Evolutionary conservation across 805 yeast genomes (phyloP), one percentile per base, ranked within the genome.

Genomic region (Priceomyces medius): DNA sequence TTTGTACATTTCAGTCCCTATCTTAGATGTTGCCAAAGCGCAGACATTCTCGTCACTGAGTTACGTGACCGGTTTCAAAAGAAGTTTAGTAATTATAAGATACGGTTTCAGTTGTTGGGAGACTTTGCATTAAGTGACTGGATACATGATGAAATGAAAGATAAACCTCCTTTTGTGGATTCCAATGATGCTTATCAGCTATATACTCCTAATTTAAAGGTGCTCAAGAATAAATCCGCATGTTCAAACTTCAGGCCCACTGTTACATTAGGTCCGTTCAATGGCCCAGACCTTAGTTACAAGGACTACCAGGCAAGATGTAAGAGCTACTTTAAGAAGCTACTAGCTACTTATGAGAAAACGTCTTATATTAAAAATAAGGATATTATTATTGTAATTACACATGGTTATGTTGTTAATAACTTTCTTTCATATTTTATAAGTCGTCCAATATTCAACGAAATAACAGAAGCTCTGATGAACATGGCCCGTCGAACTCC

Each of bases 61-160:
- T 44, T 70, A 36, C 60, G 56, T 43, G 40, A 45, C 19, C 34
- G 41, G 31, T 38, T 65, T n/a, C 54, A 44, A 26, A 48, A 43
- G 7, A 42, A 42, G 41, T 59, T 43, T 40, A 70, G 67, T 12
- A 47, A 58, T 35, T 59, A 55, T 39, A 64, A 62, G 47, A 41
- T 65, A 20, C 44, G 66, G 42, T 67, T 62, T 51, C 74, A 64
- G 44, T 55, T 70, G 20, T 50, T 68, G 38, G 68, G 74, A 8
- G 76, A 70, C 47, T 70, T 70, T 59, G 76, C 74, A 9, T 50
- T 70, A 13, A 60, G 68, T 33, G 76, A 70, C 46, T 70, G 76
- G 76, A 57, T 70, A 47, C 76, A 70, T 44, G 74, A 70, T 37
- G 59, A 61, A 27, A 68, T 69, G 74, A 54, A 49, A 39, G 58